Percentiles rank a stretch among this genome's conserved stretches.
phyloP scores from a whole-genome alignment of 192 early-diverging fungal species.

The Coemansia sp. region DNA sequence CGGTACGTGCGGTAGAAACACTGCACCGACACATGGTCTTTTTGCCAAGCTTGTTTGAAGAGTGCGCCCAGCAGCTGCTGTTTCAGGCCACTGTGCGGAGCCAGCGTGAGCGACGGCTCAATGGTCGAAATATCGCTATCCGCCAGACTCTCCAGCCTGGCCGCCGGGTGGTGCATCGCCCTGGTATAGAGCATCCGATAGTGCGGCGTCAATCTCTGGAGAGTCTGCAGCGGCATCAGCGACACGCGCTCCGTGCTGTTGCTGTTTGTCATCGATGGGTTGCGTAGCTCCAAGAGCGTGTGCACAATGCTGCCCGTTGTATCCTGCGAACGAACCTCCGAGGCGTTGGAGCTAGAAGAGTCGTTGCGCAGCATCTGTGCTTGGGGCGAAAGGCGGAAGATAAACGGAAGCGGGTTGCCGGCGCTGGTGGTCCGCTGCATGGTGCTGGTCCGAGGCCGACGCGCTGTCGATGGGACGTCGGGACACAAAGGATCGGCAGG shows the following conservation, averaged over 20 bases:
- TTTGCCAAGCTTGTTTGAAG: slow-evolving; percentile 29
- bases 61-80: slow-evolving; percentile 46
- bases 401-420: slow-evolving; percentile 11
- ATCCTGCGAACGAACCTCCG: neutral
- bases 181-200: slow-evolving; percentile 47
- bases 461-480: neutral
- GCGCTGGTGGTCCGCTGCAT: slow-evolving; percentile 7
- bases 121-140: slow-evolving; percentile 29
- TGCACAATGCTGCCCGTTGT: slow-evolving; percentile 5
- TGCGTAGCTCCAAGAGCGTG: slow-evolving; percentile 14
- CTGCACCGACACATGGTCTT: slow-evolving; percentile 26
- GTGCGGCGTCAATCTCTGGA: slow-evolving; percentile 36
- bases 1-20: slow-evolving; percentile 48
- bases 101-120: slow-evolving; percentile 42
- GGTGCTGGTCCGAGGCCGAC: neutral
- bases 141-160: slow-evolving; percentile 30
- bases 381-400: slow-evolving; percentile 20
- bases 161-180: slow-evolving; percentile 29
- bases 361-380: slow-evolving; percentile 4
- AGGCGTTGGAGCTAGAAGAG: neutral
- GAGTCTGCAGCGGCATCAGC: slow-evolving; percentile 29
- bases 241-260: slow-evolving; percentile 9
- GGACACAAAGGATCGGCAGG: neutral
- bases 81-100: slow-evolving; percentile 49
- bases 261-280: slow-evolving; percentile 16